A percentile compares a stretch with the other conserved stretches of the same genome.
These are phyloP conservation scores for Vitis riparia DNA, from an alignment of 164 flowering plant genomes.

Conservation along the genomic window DNA sequence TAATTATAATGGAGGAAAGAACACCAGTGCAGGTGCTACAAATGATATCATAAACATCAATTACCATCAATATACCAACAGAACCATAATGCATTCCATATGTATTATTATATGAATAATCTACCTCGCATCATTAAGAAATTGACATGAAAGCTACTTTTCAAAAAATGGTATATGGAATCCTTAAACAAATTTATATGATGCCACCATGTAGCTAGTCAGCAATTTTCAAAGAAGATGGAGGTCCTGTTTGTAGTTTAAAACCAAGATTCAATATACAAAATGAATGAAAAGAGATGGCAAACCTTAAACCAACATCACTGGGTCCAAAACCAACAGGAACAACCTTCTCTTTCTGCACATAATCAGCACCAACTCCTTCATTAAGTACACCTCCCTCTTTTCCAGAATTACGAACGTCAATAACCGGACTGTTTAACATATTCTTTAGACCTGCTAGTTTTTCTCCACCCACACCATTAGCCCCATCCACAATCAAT, in stretches of 20 bases:
- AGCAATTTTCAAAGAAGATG: neutral
- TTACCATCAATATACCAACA: no score
- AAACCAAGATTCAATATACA: neutral
- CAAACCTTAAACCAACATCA: slow-evolving; percentile 79
- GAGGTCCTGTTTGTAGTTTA: neutral
- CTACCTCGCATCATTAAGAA: neutral
- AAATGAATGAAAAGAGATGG: slow-evolving; percentile 11
- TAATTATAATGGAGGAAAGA: no score
- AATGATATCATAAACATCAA: no score
- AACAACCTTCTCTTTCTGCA: slow-evolving; percentile 87
- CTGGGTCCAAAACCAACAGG: slow-evolving; percentile 65
- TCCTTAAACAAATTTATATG: neutral
- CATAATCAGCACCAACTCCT: slow-evolving; percentile 96
- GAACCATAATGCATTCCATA: no score
- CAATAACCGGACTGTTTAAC: slow-evolving; percentile 48
- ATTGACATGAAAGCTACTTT: neutral
- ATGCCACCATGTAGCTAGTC: neutral
- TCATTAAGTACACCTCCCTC: slow-evolving; percentile 83
- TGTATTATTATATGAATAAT: no score
- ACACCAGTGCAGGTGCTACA: no score
- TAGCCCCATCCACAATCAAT: slow-evolving; percentile 85
- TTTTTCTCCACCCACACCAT: slow-evolving; percentile 92
- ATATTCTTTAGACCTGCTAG: slow-evolving; percentile 45
- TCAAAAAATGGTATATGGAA: neutral
- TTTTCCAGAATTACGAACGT: slow-evolving; percentile 73